A percentile compares a stretch with the other conserved stretches of the same genome.
These are phyloP conservation scores for Detonula confervacea DNA, from an alignment of 352 stramenopile genomes.

Conservation along the genomic window DNA sequence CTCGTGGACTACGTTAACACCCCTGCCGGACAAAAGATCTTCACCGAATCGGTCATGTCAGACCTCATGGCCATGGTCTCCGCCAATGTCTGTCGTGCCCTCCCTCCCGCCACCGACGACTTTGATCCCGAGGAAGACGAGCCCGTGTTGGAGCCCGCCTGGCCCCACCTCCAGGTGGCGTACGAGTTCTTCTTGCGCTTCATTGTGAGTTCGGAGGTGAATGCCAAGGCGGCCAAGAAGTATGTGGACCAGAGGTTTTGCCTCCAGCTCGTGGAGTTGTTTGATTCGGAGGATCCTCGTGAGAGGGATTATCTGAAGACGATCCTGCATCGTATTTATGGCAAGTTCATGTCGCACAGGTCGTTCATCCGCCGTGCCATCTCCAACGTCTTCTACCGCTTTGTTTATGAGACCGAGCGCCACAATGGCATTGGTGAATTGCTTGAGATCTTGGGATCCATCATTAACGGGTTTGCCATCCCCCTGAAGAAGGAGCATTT, in stretches of 20 bases:
- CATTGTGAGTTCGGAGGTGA: conserved; percentile 96
- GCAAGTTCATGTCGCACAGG: conserved; percentile 98
- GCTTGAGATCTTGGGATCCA: conserved; percentile 97
- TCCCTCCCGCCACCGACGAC: conserved; percentile 93
- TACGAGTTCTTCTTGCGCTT: conserved; percentile 99
- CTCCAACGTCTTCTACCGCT: conserved; percentile 98
- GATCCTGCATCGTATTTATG: conserved; percentile 99
- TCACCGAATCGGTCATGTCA: conserved; percentile 96
- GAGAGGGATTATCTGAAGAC: conserved; percentile 99
- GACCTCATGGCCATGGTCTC: conserved; percentile 84
- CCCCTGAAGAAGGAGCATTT: conserved; percentile 98
- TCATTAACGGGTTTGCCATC: conserved; percentile 99
- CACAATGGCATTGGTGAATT: conserved; percentile 95
- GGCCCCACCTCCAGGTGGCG: conserved; percentile 97
- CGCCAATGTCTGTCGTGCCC: conserved; percentile 93
- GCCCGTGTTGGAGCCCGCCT: conserved; percentile 95
- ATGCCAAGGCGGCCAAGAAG: conserved; percentile 97
- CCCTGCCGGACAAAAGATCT: conserved; percentile 91
- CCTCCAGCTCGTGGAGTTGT: conserved; percentile 94
- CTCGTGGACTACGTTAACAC: conserved; percentile 99
- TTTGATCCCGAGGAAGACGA: conserved; percentile 99
- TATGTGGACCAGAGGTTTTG: conserved; percentile 98
- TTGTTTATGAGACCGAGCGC: conserved; percentile 97
- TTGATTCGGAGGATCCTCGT: conserved; percentile 96
- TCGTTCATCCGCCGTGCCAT: conserved; percentile 98